Evolutionary conservation across 352 stramenopile genomes (phyloP).

Genomic region (Halophytophthora batemanensis): DNA sequence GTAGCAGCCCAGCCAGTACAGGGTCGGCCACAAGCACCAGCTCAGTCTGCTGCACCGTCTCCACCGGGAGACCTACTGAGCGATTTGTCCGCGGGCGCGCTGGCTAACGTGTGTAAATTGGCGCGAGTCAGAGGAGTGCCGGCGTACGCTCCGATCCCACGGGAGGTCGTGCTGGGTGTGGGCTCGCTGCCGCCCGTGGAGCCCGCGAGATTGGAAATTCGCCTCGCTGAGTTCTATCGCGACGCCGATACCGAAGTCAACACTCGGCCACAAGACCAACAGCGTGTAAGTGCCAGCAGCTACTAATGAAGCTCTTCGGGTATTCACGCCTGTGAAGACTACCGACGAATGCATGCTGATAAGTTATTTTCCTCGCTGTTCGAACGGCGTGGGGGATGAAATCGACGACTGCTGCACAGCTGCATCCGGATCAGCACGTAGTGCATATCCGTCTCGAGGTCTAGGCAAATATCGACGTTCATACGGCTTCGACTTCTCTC

Average conservation of each 20-base stretch:
- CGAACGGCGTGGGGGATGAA: no score
- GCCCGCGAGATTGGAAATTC: conserved; percentile 47
- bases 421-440: no score
- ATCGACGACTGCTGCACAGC: no score
- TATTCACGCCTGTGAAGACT: no score
- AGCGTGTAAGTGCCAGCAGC: neutral
- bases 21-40: neutral
- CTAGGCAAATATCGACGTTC: no score
- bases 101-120: conserved; percentile 55
- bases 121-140: conserved; percentile 29
- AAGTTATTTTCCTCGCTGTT: no score
- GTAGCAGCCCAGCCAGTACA: neutral
- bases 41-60: neutral
- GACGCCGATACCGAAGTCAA: conserved; percentile 8
- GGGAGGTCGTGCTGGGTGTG: conserved; percentile 31
- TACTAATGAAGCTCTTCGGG: no score
- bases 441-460: no score
- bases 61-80: conserved; percentile 11
- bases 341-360: no score
- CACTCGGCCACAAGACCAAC: neutral
- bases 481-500: no score
- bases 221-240: conserved; percentile 56
- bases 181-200: conserved; percentile 35
- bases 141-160: conserved; percentile 38
- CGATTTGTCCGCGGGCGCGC: conserved; percentile 37